Conservation (phyloP, 371 early-diverging fungal genomes). For the Apophysomyces variabilis region DNA sequence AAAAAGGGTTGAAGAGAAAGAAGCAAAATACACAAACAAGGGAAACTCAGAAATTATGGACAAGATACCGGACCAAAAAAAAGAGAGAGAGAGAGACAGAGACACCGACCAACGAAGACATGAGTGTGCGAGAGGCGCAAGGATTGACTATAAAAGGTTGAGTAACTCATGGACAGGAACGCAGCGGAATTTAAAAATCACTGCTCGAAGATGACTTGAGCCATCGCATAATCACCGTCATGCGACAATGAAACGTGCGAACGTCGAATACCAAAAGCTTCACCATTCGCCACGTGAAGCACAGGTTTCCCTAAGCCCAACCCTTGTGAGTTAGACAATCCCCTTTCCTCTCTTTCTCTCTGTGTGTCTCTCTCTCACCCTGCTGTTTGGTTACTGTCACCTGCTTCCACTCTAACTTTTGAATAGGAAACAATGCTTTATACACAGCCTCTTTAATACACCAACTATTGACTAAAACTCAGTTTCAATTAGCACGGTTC, state of each 20-base stretch:
- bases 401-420: conserved; percentile 68
- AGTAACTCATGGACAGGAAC: conserved; percentile 11
- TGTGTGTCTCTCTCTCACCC: conserved; percentile 24
- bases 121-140: conserved; percentile 8
- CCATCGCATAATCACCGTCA: conserved; percentile 69
- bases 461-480: conserved; percentile 48
- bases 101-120: conserved; percentile 1
- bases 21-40: too few species aligned
- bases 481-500: conserved; percentile 35
- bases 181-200: conserved; percentile 10
- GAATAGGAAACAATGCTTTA: conserved; percentile 66
- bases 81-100: not conserved
- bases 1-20: too few species aligned
- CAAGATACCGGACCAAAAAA: not conserved
- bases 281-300: conserved; percentile 42
- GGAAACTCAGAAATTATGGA: not conserved
- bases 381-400: conserved; percentile 56
- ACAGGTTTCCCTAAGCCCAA: conserved; percentile 52
- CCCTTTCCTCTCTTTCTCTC: too few species aligned
- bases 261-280: conserved; percentile 35
- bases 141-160: conserved; percentile 5
- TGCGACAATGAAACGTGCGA: conserved; percentile 67
- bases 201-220: conserved; percentile 63
- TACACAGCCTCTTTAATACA: conserved; percentile 71
- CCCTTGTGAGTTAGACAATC: not conserved